These are phyloP conservation scores for Phytophthora nicotianae DNA, from an alignment of 352 stramenopile genomes.

Conservation along the genomic window DNA sequence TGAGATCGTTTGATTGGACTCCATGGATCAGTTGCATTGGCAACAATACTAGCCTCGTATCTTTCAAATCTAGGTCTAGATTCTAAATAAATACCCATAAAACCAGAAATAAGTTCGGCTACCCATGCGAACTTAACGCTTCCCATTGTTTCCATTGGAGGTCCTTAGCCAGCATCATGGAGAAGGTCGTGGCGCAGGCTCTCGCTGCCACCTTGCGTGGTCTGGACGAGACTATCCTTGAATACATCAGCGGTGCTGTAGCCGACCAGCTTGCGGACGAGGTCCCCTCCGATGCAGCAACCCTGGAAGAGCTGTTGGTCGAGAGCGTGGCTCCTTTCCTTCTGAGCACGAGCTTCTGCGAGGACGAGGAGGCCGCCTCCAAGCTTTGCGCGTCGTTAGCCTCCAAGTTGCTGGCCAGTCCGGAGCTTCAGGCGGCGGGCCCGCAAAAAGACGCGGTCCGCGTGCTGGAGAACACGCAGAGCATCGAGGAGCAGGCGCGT, in stretches of 20 bases:
- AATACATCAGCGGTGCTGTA: constrained; percentile 74
- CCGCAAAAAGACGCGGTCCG: constrained; percentile 43
- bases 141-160: too few species aligned
- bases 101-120: too few species aligned
- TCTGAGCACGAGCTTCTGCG: constrained; percentile 50
- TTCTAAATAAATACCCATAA: too few species aligned
- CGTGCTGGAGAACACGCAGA: constrained; percentile 65
- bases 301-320: constrained; percentile 48
- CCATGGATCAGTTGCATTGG: too few species aligned
- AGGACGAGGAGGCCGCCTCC: constrained; percentile 48
- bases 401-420: constrained; percentile 38
- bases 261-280: constrained; percentile 49
- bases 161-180: constrained; percentile 29
- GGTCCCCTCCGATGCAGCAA: constrained; percentile 33
- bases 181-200: constrained; percentile 53
- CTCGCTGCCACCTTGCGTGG: constrained; percentile 52
- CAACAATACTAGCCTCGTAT: too few species aligned
- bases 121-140: too few species aligned
- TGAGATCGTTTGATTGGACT: too few species aligned
- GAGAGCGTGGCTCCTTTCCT: constrained; percentile 81
- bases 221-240: constrained; percentile 72
- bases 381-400: constrained; percentile 52
- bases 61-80: too few species aligned
- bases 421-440: constrained; percentile 17
- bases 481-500: constrained; percentile 76